Evolutionary conservation across 495 filamentous ascomycete genomes (phyloP), one percentile per base, ranked within the genome.

Genomic region (Pseudomonodictys pantanalensis): DNA sequence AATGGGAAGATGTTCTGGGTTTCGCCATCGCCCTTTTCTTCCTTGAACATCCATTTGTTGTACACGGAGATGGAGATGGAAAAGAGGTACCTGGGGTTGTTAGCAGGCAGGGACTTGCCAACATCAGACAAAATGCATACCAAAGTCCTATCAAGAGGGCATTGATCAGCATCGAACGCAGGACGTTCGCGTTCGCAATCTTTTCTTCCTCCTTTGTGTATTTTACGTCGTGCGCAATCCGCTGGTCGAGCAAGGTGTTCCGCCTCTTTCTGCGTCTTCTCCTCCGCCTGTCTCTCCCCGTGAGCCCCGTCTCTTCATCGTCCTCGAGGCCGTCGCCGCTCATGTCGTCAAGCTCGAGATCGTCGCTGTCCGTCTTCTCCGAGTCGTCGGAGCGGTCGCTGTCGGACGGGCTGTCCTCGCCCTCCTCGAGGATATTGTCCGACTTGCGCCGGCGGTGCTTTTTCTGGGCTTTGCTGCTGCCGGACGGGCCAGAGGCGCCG

Each of bases 1-100:
- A 91, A 97, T 44, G 89, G 86, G 70, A 99, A 99, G 67, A 96
- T 64, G 59, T 64, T 58, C 56, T 52, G 18, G 5, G 25, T 52
- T 28, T 62, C 32, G 17, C 60, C 61, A 39, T 61, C 62, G 25
- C 28, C 58, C 42, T 90, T 85, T 48, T 86, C 83, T 17, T 85
- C 76, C 60, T 88, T 86, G 73, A 99, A 99, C 95, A 99, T 99
- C 95, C 95, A 97, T 79, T 96, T 97, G 78, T 99, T 99, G 76
- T 99, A 99, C 52, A 98, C 84, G 26, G 95, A 97, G 67, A 97
- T 96, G 12, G 88, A 88, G 33, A 97, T 81, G 17, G 91, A 96
- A 73, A 97, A 97, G 26, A 90, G 76, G 74, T 78, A 78, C 71
- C 71, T 97, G 61, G 15, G 17, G 0, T 3, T 56, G 55, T 64